Conservation (phyloP, 768 basidiomycete species). For the Galerina marginata region DNA sequence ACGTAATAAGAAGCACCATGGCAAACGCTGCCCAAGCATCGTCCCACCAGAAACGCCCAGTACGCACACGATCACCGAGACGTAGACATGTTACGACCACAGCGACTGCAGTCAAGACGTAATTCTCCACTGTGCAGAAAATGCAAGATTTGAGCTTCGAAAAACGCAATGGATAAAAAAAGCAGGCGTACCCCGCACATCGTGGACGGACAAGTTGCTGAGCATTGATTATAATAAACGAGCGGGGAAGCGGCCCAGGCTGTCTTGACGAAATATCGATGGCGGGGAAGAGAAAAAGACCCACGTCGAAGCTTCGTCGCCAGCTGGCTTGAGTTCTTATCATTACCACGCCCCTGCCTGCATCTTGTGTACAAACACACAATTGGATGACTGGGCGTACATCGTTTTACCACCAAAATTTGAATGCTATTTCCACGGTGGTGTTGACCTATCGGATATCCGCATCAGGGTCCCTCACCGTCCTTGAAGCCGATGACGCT, state of each 20-base stretch:
- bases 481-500: not conserved
- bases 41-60: constrained; percentile 25
- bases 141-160: not conserved
- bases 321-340: constrained; percentile 13
- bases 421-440: constrained; percentile 4
- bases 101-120: constrained; percentile 21
- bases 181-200: constrained; percentile 12
- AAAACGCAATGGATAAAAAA: not conserved
- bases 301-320: constrained; percentile 11
- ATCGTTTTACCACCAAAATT: constrained; percentile 1
- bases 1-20: constrained; percentile 22
- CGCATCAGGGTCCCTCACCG: constrained; percentile 2
- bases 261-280: constrained; percentile 8
- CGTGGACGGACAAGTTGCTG: constrained; percentile 8
- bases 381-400: not conserved
- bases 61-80: constrained; percentile 23
- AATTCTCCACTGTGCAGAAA: constrained; percentile 15
- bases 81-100: constrained; percentile 25
- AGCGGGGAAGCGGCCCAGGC: not conserved
- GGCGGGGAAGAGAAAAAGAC: constrained; percentile 6
- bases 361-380: not conserved
- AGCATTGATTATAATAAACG: not conserved
- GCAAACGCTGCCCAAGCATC: constrained; percentile 27
- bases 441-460: constrained; percentile 4
- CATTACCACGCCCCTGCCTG: constrained; percentile 4